These are phyloP conservation scores for Gastrolobium bilobum DNA, from an alignment of 306 rosid genomes.

Conservation along the genomic window DNA sequence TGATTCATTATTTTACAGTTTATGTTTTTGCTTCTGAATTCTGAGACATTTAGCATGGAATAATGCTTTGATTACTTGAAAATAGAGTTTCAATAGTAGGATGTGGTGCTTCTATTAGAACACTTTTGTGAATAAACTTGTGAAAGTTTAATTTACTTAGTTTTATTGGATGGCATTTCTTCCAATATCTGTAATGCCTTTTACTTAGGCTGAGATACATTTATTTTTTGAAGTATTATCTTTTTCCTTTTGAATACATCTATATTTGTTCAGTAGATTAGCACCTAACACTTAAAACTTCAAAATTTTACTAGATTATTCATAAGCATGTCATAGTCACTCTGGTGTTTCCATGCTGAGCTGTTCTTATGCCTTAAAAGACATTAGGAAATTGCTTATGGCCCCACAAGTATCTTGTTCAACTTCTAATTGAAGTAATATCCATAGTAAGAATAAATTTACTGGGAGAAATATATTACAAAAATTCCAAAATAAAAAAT, in stretches of 20 bases:
- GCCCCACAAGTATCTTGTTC: slow-evolving; percentile 26
- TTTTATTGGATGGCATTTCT: slow-evolving; percentile 25
- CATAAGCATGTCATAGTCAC: slow-evolving; percentile 4
- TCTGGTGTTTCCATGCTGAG: slow-evolving; percentile 22
- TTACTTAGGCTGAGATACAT: not conserved
- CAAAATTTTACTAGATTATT: not conserved
- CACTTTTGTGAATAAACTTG: not conserved
- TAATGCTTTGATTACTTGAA: slow-evolving; percentile 30
- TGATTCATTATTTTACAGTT: slow-evolving; percentile 31
- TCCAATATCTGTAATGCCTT: slow-evolving; percentile 31
- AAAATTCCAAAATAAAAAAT: not conserved
- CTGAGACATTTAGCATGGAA: not conserved
- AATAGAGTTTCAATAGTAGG: slow-evolving; percentile 19
- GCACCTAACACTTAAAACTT: slow-evolving; percentile 9
- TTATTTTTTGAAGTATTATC: not conserved
- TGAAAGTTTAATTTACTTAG: slow-evolving; percentile 27
- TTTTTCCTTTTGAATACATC: not conserved
- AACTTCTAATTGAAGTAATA: not conserved
- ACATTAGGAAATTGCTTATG: slow-evolving; percentile 36
- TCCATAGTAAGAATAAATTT: not conserved
- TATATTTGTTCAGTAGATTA: slow-evolving; percentile 11
- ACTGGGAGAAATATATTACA: not conserved
- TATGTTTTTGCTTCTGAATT: not conserved
- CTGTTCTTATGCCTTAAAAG: slow-evolving; percentile 24
- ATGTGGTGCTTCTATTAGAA: slow-evolving; percentile 28